Base-by-base conservation (phyloP, 2,329 filamentous ascomycete genomes). In the Botrytis cinerea region DNA sequence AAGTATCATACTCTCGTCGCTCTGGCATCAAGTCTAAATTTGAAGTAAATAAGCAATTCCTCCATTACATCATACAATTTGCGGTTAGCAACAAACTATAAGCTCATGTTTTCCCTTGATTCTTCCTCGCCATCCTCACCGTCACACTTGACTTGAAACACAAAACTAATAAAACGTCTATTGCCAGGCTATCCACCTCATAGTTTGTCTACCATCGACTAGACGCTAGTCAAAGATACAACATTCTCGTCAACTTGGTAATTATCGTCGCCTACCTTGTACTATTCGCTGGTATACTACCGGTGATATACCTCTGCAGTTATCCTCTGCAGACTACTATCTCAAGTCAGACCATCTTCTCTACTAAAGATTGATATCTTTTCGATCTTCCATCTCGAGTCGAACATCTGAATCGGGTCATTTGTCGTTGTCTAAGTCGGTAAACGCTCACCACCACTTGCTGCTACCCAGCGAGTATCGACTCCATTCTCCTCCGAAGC, bases 261-360 rank as follows among this genome's bases (percentile, higher is more conserved):
- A 6, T 18, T 66, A 18, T 57, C n/a, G 35, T 43, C 48, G 18
- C 38, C 40, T 28, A 1, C 18, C 40, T 16, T 25, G 2, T 54
- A 20, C 20, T 57, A 38, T 68, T n/a, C 40, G 48, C 66, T 57
- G 35, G 66, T 68, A 7, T 18, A 43, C 2, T 57, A 57, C 35
- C 16, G 66, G 66, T 3, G 48, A 68, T 68, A 68, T 43, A 68
- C 5, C 3, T 32, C 38, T n/a, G 38, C 25, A 22, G 18, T 1
- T 64, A 35, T 64, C 43, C n/a, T 64, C 62, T 25, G 43, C 62
- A 14, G 10, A 64, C n/a, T 64, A 32, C 43, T 64, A 64, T 46
- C 62, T 35, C 40, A 46, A 46, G 10, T 45, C 35, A 5, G 43
- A 2, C 22, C n/a, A 46, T 46, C 20, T 3, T 68, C 35, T 57